These are phyloP conservation scores for Linaria vulgaris DNA, from an alignment of 257 asterid species.

Conservation along the genomic window DNA sequence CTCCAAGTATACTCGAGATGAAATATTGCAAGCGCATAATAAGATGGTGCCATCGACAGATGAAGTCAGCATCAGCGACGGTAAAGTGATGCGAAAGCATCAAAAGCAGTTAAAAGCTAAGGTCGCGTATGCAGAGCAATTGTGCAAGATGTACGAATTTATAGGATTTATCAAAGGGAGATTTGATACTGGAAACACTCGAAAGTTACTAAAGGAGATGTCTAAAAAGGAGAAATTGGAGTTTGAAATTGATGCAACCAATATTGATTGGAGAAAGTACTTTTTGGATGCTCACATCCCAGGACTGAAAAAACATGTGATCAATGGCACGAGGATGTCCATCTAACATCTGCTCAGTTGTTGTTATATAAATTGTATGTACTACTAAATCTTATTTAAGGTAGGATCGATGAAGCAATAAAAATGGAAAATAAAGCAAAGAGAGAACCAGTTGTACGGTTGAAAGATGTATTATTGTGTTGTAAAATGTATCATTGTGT, in stretches of 20 bases:
- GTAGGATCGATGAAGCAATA: no score
- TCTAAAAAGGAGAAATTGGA: conserved; percentile 26
- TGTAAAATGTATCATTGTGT: no score
- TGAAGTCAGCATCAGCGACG: neutral
- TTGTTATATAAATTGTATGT: no score
- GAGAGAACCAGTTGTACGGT: no score
- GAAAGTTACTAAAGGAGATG: conserved; percentile 34
- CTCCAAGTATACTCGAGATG: conserved; percentile 26
- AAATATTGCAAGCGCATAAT: neutral
- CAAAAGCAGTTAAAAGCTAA: conserved; percentile 27
- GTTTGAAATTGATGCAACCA: conserved; percentile 31
- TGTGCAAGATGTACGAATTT: conserved; percentile 40
- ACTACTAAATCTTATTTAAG: no score
- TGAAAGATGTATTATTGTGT: no score
- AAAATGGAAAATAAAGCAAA: no score
- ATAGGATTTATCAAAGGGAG: conserved; percentile 32
- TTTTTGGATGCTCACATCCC: conserved; percentile 35
- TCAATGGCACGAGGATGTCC: no score
- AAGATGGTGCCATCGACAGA: neutral
- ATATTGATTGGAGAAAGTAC: conserved; percentile 38
- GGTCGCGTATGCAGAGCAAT: conserved; percentile 33
- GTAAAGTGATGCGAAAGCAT: conserved; percentile 1
- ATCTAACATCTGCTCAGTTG: no score
- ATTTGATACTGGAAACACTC: conserved; percentile 30
- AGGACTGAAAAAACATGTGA: conserved; percentile 26